Evolutionary conservation across 768 basidiomycete genomes (phyloP), one percentile per base, ranked within the genome.

Genomic region (Suillus weaverae): DNA sequence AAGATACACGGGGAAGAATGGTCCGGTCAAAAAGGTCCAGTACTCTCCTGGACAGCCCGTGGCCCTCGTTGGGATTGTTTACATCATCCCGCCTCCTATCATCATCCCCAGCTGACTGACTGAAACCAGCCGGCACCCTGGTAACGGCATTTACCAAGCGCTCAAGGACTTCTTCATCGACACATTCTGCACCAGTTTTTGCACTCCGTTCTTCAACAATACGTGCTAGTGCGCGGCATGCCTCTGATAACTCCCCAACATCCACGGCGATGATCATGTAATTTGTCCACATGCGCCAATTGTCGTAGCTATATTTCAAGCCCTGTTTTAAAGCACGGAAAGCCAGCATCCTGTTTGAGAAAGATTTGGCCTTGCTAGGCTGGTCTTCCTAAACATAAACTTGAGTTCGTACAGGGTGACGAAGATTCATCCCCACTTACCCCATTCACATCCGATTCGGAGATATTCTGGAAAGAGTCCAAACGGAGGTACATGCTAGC

Each of bases 261-360:
- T 98, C 95, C 76, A 97, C 82, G 4, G 93, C 85, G 33, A 99
- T 89, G 71, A 97, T 81, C 90, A 94, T 95, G 81, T 95, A 99
- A 81, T 99, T 99, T 66, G 84, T 84, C 97, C 97, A 99, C 92
- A 99, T 96, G 22, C 94, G 86, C 96, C 97, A 99, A 72, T 95
- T 96, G 33, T 93, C 89, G 74, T 94, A 92, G 57, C 86, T 85
- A 75, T 85, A 86, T 69, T 88, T 89, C 66, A 99, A 84, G 2
- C 97, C 96, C 66, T 94, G 92, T 68, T 91, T 90, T 33, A 99
- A 89, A 3, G 97, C 97, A 20, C 89, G 90, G 83, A 94, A 97
- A 1, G 97, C 97, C 50, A 95, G 85, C 54, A 89, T 80, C 74
- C 94, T 96, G 80, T 96, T 88, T 51, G 84, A 78, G 72, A 90